Evolutionary conservation across 2,329 filamentous ascomycete genomes (phyloP).

Genomic region (Berkeleyomyces rouxiae): DNA sequence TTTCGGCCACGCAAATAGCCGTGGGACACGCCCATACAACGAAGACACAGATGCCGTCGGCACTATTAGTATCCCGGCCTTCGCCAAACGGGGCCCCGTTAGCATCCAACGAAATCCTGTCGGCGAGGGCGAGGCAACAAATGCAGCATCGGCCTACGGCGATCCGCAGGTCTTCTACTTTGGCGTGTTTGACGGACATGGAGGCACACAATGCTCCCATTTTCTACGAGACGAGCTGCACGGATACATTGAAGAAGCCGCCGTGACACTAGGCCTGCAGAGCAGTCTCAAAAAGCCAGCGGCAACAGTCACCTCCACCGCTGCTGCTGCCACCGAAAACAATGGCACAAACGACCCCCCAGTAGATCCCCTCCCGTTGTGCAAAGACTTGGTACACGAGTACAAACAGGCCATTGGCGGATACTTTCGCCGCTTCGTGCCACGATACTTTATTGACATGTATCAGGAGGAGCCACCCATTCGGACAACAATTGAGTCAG

Average conservation of each 20-base stretch:
- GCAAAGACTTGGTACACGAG: constrained; percentile 52
- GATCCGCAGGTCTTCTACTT: constrained; percentile 98
- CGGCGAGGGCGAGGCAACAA: constrained; percentile 39
- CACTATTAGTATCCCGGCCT: constrained; percentile 82
- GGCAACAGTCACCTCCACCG: background rate
- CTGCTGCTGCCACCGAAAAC: constrained; percentile 1
- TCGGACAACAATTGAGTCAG: constrained; percentile 21
- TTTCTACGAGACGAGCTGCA: constrained; percentile 77
- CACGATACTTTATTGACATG: constrained; percentile 47
- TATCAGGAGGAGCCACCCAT: constrained; percentile 10
- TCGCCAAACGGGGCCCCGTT: constrained; percentile 67
- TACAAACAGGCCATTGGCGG: constrained; percentile 81
- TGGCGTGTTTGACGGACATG: constrained; percentile 90
- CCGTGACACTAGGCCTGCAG: constrained; percentile 56
- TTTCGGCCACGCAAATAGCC: constrained; percentile 63
- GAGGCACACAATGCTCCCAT: constrained; percentile 71
- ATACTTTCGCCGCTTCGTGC: constrained; percentile 83
- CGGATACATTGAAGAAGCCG: constrained; percentile 72
- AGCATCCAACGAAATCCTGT: constrained; percentile 23
- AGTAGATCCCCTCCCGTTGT: constrained; percentile 47
- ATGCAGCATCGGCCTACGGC: constrained; percentile 60
- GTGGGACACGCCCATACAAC: constrained; percentile 75
- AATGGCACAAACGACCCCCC: background rate
- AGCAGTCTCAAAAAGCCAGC: constrained; percentile 32
- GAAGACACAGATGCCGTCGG: constrained; percentile 91